These are phyloP conservation scores for Piloderma croceum DNA, from an alignment of 768 basidiomycete species.

Conservation along the genomic window DNA sequence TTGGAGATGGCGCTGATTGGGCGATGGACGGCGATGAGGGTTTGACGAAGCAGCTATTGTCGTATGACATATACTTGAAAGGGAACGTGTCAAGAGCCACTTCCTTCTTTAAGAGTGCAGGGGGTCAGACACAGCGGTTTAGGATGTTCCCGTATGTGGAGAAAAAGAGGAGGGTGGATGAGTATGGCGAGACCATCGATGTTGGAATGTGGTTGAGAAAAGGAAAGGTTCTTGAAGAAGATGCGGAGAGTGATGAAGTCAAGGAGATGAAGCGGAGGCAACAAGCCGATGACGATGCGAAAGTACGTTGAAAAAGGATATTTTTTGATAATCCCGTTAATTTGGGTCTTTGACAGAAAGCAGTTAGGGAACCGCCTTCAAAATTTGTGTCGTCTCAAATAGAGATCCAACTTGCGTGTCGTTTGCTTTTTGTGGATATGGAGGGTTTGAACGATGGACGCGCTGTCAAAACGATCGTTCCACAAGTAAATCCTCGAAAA, in stretches of 20 bases:
- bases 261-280: constrained; percentile 65
- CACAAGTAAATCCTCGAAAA: constrained; percentile 93
- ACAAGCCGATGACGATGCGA: constrained; percentile 73
- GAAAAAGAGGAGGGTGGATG: constrained; percentile 86
- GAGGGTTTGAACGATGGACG: constrained; percentile 96
- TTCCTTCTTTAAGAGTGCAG: constrained; percentile 80
- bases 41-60: constrained; percentile 65
- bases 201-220: constrained; percentile 94
- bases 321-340: neutral
- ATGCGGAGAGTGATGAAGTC: constrained; percentile 75
- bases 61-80: constrained; percentile 95
- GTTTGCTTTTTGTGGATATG: constrained; percentile 89
- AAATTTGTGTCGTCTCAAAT: constrained; percentile 78
- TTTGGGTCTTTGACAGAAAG: constrained; percentile 44
- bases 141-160: constrained; percentile 98
- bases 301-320: no score
- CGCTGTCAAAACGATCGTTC: constrained; percentile 93
- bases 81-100: constrained; percentile 88
- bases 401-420: constrained; percentile 78
- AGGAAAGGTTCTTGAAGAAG: constrained; percentile 86
- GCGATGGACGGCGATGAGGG: constrained; percentile 72
- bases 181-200: constrained; percentile 93
- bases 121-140: constrained; percentile 71
- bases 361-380: constrained; percentile 78
- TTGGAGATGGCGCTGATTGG: constrained; percentile 58